Base-by-base conservation (phyloP, 768 basidiomycete species). In the Suillus plorans region DNA sequence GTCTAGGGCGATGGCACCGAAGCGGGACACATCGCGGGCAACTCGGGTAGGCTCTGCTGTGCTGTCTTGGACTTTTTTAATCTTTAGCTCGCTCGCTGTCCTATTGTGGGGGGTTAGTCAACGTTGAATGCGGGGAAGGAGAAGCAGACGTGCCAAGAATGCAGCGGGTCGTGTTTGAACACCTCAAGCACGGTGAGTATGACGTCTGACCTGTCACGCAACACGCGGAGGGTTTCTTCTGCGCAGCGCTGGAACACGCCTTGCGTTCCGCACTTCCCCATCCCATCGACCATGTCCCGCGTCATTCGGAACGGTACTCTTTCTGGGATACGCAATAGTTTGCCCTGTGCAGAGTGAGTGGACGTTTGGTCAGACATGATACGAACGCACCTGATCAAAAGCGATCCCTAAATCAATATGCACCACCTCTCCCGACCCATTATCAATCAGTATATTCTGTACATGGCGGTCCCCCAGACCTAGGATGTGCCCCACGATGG, bases 341-440 rank as follows among this genome's bases (percentile, higher is more conserved):
- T 91, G 4, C 97, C 97, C 94, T 97, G 67, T 5, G 20, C 4
- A 31, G 50, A 10, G 50, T 20, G n/a, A 63, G 4, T 42, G 39
- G 9, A 41, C 8, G 18, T 5, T 7, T 13, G 16, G 13, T 34
- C 12, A n/a, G 45, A 37, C 39, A 34, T n/a, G 18, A 57, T n/a
- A 9, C 7, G 20, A 16, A 18, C 74, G 62, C 66, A 93, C 94
- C 80, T 94, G 94, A 66, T 97, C 97, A 76, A 99, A 99, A 0
- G 95, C 95, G 65, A 99, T 95, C 1, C 97, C 97, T 1, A 99
- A 81, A 76, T 99, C 97, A 61, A 99, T 99, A 74, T 97, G 95
- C 8, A 99, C 88, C 53, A 96, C 82, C 72, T 99, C 94, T 18
- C 97, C 97, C 10, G 86, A 88, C 34, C 75, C 75, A 57, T 86